phyloP scores from a whole-genome alignment of 1,284 basidiomycete species.

The Rhodotorula sp. region DNA sequence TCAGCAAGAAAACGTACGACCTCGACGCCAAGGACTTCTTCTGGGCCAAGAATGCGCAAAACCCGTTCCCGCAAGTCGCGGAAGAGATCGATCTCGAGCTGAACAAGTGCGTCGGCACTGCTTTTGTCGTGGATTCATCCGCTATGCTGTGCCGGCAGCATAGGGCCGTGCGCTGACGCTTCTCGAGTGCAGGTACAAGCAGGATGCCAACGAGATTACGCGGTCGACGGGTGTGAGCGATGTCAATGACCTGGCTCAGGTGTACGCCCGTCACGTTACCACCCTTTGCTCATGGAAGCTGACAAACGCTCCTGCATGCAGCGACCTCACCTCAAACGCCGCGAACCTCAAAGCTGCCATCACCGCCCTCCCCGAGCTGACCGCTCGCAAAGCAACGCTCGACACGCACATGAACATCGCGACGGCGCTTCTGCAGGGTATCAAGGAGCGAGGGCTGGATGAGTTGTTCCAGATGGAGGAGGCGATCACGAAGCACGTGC shows the following conservation, averaged over 20 bases:
- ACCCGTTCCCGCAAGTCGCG: constrained; percentile 97
- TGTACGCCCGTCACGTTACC: constrained; percentile 58
- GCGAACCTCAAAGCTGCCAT: constrained; percentile 95
- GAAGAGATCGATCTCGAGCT: constrained; percentile 95
- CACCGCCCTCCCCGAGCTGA: constrained; percentile 95
- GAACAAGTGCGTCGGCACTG: constrained; percentile 56
- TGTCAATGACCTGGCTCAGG: constrained; percentile 88
- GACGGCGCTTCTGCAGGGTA: constrained; percentile 89
- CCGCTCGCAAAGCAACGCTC: constrained; percentile 90
- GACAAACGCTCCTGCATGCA: constrained; percentile 46
- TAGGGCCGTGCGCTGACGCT: not conserved
- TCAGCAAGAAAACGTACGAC: constrained; percentile 87
- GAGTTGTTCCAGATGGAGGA: constrained; percentile 97
- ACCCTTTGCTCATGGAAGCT: not conserved
- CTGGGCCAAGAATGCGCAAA: constrained; percentile 94
- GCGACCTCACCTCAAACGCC: constrained; percentile 91
- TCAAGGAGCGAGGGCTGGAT: constrained; percentile 92
- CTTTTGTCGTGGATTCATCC: too few relatives aligned
- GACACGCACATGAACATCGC: constrained; percentile 99
- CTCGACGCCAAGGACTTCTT: constrained; percentile 98
- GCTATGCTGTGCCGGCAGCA: too few relatives aligned
- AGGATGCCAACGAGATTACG: constrained; percentile 95
- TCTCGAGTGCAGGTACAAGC: constrained; percentile 66
- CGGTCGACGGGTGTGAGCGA: constrained; percentile 93
- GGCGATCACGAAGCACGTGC: constrained; percentile 75